Base-by-base conservation (phyloP, 306 rosid species). In the Rubus idaeus region DNA sequence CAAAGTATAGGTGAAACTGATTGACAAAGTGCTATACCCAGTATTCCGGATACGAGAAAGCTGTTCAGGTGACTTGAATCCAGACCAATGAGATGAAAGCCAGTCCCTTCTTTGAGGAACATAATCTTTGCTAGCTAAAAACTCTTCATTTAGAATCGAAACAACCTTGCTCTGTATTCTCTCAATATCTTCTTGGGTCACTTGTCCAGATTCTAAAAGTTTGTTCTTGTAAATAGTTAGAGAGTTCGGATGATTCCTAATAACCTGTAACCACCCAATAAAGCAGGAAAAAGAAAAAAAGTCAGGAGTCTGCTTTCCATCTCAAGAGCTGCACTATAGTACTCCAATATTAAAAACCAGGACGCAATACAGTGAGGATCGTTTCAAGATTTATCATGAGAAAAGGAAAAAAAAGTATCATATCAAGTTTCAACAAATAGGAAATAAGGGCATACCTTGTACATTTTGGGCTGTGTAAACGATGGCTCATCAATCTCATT, bases 401-500 rank as follows among this genome's bases (percentile, higher is more conserved):
- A 69, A 13, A 57, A 35, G 40, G 17, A 30, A n/a, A 39, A 39
- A 23, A 14, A 5, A 10, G 14, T 10, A 37, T 51, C 26, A 57
- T 4, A 71, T 76, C 64, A 83, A 80, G 71, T 37, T 41, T 44
- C 12, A 18, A 76, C 44, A 46, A 61, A 53, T 10, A 52, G 65
- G 50, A 70, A 62, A 52, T 44, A 68, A 57, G 50, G 20, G 73
- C 96, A 73, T 37, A 95, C 99, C 99, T 95, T 83, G 74, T 95
- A 92, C 98, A 95, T 92, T 81, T 92, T 90, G 73, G 98, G 98
- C 84, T 95, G 98, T 0, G 98, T 95, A 84, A 95, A 95, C 44
- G 96, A 95, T 44, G 99, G 99, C 76, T 95, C 97, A 72, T 95
- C 97, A 82, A 95, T 95, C 88, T 92, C 99, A 80, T 90, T 95